Evolutionary conservation across 192 early-diverging fungal genomes (phyloP), one percentile per base, ranked within the genome.

Genomic region (Coemansia sp.): DNA sequence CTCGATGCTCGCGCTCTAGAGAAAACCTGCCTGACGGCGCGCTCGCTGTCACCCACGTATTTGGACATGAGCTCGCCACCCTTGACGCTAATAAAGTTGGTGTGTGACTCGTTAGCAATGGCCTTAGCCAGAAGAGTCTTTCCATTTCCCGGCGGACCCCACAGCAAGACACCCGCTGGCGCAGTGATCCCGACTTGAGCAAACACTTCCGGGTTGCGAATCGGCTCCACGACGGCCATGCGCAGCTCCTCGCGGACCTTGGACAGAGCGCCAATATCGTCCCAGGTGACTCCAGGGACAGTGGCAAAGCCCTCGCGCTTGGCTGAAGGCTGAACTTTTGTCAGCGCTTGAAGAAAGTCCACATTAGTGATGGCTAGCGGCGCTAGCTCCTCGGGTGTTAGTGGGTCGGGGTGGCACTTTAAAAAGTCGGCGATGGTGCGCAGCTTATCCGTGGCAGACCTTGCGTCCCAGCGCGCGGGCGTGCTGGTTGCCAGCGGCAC

Each of bases 301-400:
- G 97, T 98, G 0, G 97, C 96, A 84, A 99, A 99, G 6, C 97
- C 97, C 78, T 99, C 97, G 69, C 97, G 93, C 69, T 99, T 97
- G 21, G 95, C 89, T 4, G 94, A 95, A 5, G 97, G 97, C 78
- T 98, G 96, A 0, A 99, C 97, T 66, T 94, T 94, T 36, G 85
- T 88, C 44, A 96, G 69, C 0, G 96, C 96, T 53, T 85, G 80
- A 10, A 90, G 64, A 77, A 99, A 99, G 76, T 99, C 97, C 1
- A 87, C 90, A 57, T 87, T 85, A 7, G 86, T 91, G 67, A 99
- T 95, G 25, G 87, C 85, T 7, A 98, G 78, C 8, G 92, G 87
- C 48, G 91, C 90, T 15, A 99, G 87, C 80, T 97, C 93, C 36
- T 85, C 91, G 3, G 84, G 82, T 0, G 90, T 93, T 15, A 99